These are phyloP conservation scores for Kwoniella bestiolae DNA, from an alignment of 768 basidiomycete species.

Conservation along the genomic window DNA sequence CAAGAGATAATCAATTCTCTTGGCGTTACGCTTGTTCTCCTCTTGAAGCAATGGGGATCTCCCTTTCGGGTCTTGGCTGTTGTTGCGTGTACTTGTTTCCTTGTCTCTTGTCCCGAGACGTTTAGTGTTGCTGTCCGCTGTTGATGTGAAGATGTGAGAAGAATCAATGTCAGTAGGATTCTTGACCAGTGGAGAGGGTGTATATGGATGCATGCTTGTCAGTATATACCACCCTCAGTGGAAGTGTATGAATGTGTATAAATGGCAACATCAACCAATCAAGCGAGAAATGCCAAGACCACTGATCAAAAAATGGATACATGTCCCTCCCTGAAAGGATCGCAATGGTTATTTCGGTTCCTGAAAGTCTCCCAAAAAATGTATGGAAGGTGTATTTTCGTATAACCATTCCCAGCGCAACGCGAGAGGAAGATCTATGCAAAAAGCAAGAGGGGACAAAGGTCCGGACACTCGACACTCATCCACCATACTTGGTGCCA, in stretches of 20 bases:
- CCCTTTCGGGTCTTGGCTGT: neutral
- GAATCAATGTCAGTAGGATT: neutral
- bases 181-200: no score
- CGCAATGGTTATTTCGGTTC: neutral
- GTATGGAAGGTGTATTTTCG: neutral
- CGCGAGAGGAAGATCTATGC: neutral
- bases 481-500: no score
- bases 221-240: no score
- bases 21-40: neutral
- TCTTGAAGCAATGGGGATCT: neutral
- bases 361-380: neutral
- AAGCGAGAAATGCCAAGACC: neutral
- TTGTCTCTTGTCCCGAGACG: no score
- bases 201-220: no score
- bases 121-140: no score
- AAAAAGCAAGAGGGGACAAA: neutral
- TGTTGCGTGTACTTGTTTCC: no score
- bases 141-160: neutral
- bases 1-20: neutral
- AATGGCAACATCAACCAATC: neutral
- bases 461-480: constrained; percentile 4
- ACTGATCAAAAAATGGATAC: neutral
- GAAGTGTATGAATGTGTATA: neutral
- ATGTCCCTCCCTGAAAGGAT: neutral
- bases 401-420: neutral